Percentiles rank a stretch among this genome's conserved stretches.
Conservation (phyloP, 345 rosid genomes). For the Populus nigra region DNA sequence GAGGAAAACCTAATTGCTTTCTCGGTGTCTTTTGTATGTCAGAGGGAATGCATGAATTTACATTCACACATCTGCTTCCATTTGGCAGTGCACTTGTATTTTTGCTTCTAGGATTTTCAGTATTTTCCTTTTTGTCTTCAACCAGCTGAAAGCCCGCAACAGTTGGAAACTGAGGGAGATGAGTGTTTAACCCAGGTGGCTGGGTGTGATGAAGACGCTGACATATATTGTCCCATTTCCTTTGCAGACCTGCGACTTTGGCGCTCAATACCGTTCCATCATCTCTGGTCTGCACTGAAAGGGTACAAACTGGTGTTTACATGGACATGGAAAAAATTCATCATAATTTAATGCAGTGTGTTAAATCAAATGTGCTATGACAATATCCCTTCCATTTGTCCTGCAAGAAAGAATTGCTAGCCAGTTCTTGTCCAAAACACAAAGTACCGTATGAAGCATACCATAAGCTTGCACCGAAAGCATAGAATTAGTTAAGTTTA, state of each 20-base stretch:
- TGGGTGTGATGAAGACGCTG: slow-evolving; percentile 48
- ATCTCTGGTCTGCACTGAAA: slow-evolving; percentile 56
- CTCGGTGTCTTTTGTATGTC: slow-evolving; percentile 27
- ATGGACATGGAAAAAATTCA: slow-evolving; percentile 8
- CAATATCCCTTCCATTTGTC: not conserved
- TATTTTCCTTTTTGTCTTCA: slow-evolving; percentile 17
- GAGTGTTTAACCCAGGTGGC: slow-evolving; percentile 26
- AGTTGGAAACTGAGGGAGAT: slow-evolving; percentile 25
- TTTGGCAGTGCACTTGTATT: slow-evolving; percentile 8
- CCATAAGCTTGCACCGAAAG: not conserved
- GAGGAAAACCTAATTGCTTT: slow-evolving; percentile 13
- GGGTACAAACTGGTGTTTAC: slow-evolving; percentile 40
- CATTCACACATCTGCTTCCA: slow-evolving; percentile 22
- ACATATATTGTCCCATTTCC: slow-evolving; percentile 58
- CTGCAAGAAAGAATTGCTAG: not conserved
- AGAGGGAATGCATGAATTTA: slow-evolving; percentile 4
- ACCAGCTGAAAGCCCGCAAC: slow-evolving; percentile 6
- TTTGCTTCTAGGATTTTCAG: slow-evolving; percentile 21
- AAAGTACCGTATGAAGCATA: not conserved
- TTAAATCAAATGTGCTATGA: not conserved
- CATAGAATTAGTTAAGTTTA: not conserved
- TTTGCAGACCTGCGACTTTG: slow-evolving; percentile 37
- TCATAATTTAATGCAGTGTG: not conserved
- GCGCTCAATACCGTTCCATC: slow-evolving; percentile 38
- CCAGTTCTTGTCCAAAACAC: not conserved